Evolutionary conservation across 768 basidiomycete genomes (phyloP).

Genomic region (Chlorophyllum brunneum): DNA sequence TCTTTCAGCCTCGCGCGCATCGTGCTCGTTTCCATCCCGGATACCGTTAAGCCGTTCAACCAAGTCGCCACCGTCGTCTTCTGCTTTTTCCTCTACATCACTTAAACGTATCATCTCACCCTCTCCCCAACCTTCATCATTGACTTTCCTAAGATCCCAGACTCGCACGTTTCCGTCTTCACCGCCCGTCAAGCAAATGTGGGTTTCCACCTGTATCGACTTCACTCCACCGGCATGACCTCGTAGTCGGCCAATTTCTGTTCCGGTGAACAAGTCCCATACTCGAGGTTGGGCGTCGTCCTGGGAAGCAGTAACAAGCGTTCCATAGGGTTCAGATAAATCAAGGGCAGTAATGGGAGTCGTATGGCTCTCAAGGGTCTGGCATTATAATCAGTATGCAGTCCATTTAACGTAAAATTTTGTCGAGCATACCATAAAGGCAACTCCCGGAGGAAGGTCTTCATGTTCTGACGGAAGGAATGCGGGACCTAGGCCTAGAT

Average conservation of each 20-base stretch:
- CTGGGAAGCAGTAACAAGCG: slow-evolving; percentile 81
- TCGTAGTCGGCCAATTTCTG: slow-evolving; percentile 78
- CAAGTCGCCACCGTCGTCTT: slow-evolving; percentile 42
- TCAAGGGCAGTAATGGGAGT: slow-evolving; percentile 86
- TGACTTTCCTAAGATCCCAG: slow-evolving; percentile 89
- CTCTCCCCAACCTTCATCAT: slow-evolving; percentile 60
- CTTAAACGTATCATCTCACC: slow-evolving; percentile 54
- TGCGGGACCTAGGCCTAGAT: slow-evolving; percentile 62
- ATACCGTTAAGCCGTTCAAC: slow-evolving; percentile 37
- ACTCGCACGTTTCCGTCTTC: slow-evolving; percentile 81
- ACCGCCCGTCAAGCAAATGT: slow-evolving; percentile 86
- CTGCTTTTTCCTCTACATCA: slow-evolving; percentile 64
- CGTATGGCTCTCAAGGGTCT: slow-evolving; percentile 82
- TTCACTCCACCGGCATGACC: slow-evolving; percentile 85
- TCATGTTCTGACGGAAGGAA: slow-evolving; percentile 98
- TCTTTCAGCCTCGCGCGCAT: slow-evolving; percentile 29
- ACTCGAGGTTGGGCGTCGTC: slow-evolving; percentile 86
- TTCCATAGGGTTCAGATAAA: slow-evolving; percentile 95
- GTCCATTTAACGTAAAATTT: slow-evolving; percentile 12
- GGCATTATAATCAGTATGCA: slow-evolving; percentile 5
- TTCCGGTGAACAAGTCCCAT: slow-evolving; percentile 91
- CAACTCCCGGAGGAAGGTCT: slow-evolving; percentile 88
- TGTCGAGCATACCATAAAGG: slow-evolving; percentile 78
- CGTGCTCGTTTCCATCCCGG: slow-evolving; percentile 30
- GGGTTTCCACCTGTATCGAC: slow-evolving; percentile 89